Evolutionary conservation across 345 rosid species (phyloP).

Genomic region (Citrus reticulata): DNA sequence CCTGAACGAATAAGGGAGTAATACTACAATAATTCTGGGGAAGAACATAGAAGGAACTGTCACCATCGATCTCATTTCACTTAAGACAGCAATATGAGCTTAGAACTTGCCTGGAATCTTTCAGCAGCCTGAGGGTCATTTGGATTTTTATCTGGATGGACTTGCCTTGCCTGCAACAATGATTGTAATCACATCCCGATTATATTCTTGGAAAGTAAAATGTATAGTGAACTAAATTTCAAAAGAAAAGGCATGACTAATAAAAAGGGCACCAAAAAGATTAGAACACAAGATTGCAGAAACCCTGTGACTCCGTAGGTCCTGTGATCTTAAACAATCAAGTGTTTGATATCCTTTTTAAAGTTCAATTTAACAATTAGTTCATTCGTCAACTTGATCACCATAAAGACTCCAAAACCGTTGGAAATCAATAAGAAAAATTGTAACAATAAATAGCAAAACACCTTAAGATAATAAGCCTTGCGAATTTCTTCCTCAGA

Average conservation of each 20-base stretch:
- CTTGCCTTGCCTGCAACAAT: constrained; percentile 63
- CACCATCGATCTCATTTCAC: not conserved
- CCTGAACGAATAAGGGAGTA: constrained; percentile 33
- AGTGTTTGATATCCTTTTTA: too few relatives aligned
- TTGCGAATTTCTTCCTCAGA: constrained; percentile 71
- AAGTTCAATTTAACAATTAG: too few relatives aligned
- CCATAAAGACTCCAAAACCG: too few relatives aligned
- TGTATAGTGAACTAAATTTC: not conserved
- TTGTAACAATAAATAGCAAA: too few relatives aligned
- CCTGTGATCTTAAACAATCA: too few relatives aligned
- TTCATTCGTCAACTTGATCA: too few relatives aligned
- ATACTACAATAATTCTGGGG: not conserved
- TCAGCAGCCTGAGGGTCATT: constrained; percentile 70
- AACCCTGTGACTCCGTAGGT: not conserved
- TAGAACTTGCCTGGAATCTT: constrained; percentile 52
- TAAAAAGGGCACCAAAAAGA: not conserved
- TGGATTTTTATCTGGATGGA: constrained; percentile 80
- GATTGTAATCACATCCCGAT: not conserved
- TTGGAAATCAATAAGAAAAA: not conserved
- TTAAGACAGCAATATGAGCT: not conserved
- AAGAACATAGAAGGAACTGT: not conserved
- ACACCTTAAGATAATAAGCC: constrained; percentile 71
- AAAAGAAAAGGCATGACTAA: not conserved
- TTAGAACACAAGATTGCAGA: not conserved
- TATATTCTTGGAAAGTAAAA: constrained; percentile 1